Evolutionary conservation across 495 filamentous ascomycete species (phyloP), one percentile per base, ranked within the genome.

Genomic region (Thermochaetoides thermophila): DNA sequence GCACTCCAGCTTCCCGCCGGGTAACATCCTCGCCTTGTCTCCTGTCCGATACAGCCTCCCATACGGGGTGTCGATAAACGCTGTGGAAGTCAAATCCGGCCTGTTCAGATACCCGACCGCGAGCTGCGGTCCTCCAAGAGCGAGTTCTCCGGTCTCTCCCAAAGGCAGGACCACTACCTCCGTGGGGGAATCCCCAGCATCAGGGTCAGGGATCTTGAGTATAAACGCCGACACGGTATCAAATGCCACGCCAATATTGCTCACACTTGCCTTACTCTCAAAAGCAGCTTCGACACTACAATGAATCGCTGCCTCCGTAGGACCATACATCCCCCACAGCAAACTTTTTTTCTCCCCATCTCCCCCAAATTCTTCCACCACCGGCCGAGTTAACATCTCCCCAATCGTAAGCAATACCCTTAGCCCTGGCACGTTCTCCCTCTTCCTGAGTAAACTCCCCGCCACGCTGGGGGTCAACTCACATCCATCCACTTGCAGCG

Each of bases 301-400:
- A 37, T 92, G 84, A 28, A 92, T 85, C 1, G 82, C 65, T 10
- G 79, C 78, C 55, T 89, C 83, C 0, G 83, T 89, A 8, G 84
- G 84, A 1, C 83, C 83, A 45, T 92, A 92, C 83, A 87, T 85
- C 0, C 71, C 81, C 61, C 78, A 77, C 0, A 92, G 66, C 18
- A 86, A 68, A 37, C 64, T 61, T 23, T 27, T 12, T 12, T 49
- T 43, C 0, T 38, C 45, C 1, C 55, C 46, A 17, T 47, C 44
- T 3, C 62, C 63, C 2, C 77, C 78, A 60, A 84, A 92, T 48
- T 85, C 79, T 24, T 73, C 60, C 6, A 86, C 60, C 1, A 92
- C 69, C 4, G 66, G 64, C 14, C 61, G 59, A 1, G 80, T 84
- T 17, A 92, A 68, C 80, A 85, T 87, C 55, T 92, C 84, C 4